These are phyloP conservation scores for Chlorophyllum brunneum DNA, from an alignment of 768 basidiomycete genomes.

Conservation along the genomic window DNA sequence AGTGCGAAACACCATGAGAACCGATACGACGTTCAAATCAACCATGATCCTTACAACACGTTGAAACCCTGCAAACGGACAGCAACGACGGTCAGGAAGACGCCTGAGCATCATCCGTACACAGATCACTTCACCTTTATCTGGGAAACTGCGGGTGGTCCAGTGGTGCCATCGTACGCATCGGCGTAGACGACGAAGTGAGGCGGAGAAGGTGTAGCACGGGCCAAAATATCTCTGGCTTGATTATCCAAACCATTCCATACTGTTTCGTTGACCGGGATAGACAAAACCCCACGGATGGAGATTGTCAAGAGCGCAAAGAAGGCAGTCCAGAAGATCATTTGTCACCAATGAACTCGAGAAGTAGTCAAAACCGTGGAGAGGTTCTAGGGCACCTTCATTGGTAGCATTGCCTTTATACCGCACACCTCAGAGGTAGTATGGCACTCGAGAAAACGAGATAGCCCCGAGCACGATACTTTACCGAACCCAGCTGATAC, in stretches of 20 bases:
- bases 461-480: not conserved
- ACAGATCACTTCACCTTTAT: constrained; percentile 31
- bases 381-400: not conserved
- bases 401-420: not conserved
- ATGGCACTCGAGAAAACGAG: not conserved
- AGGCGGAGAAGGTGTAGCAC: constrained; percentile 43
- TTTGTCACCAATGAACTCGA: not conserved
- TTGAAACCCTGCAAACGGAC: constrained; percentile 44
- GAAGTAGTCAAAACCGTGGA: not conserved
- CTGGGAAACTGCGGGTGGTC: constrained; percentile 42
- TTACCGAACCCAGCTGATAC: not conserved
- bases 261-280: not conserved
- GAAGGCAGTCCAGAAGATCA: constrained; percentile 3
- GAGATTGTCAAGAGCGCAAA: not conserved
- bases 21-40: not conserved
- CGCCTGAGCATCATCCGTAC: no score
- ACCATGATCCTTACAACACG: no score
- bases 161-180: constrained; percentile 39
- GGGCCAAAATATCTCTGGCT: constrained; percentile 29
- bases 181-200: constrained; percentile 46
- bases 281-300: not conserved
- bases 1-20: not conserved
- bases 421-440: not conserved
- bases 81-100: not conserved
- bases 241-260: constrained; percentile 24